Evolutionary conservation across 2,329 filamentous ascomycete species (phyloP).

Genomic region (Fusarium setosum): DNA sequence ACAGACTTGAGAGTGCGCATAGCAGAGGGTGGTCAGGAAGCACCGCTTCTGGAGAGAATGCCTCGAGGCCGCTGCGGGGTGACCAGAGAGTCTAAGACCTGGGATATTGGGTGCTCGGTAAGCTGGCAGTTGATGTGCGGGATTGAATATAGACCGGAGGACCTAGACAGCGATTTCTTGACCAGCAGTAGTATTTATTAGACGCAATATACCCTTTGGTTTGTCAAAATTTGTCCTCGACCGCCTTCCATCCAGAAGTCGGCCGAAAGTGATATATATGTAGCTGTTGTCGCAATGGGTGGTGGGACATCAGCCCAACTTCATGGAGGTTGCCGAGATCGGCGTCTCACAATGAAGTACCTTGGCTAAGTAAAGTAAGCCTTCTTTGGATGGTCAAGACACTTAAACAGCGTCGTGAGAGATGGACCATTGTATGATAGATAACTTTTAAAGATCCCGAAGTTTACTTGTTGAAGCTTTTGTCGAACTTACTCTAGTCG

Average conservation of each 20-base stretch:
- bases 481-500: background rate
- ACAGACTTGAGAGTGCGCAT: conserved; percentile 27
- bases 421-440: background rate
- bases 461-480: background rate
- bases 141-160: background rate
- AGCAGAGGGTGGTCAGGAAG: conserved; percentile 11
- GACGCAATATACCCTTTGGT: conserved; percentile 4
- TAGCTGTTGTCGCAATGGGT: background rate
- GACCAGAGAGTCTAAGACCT: conserved; percentile 11
- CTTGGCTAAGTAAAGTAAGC: too few relatives aligned
- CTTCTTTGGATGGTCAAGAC: background rate
- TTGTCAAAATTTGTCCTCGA: background rate
- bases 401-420: background rate
- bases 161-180: background rate
- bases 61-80: conserved; percentile 11
- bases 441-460: background rate
- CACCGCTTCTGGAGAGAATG: background rate
- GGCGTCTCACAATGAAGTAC: background rate
- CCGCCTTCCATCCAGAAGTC: background rate
- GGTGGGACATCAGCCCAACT: background rate
- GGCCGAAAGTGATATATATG: background rate
- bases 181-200: background rate
- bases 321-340: too few relatives aligned
- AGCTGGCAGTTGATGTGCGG: background rate
- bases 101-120: background rate